Evolutionary conservation across 805 yeast species (phyloP).

Genomic region (Teunomyces pallodes): DNA sequence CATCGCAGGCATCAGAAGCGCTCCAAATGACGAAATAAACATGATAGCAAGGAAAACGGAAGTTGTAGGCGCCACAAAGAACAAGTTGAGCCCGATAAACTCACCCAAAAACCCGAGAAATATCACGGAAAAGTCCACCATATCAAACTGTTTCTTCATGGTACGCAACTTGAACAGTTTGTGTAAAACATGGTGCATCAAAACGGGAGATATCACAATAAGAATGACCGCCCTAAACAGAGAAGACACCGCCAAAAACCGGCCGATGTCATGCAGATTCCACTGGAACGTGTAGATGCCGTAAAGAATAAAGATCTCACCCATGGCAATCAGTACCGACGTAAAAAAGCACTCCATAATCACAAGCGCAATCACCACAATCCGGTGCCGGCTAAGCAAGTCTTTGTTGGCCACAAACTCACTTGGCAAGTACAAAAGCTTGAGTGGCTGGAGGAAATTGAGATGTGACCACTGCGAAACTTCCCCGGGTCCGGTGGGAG

Average conservation of each 20-base stretch:
- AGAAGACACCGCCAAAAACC: conserved; percentile 52
- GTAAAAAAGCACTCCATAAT: conserved; percentile 40
- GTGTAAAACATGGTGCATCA: conserved; percentile 37
- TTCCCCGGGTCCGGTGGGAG: too few species aligned
- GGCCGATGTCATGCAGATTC: conserved; percentile 54
- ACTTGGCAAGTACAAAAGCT: conserved; percentile 51
- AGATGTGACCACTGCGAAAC: conserved; percentile 1
- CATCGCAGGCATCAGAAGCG: conserved; percentile 54
- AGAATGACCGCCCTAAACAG: conserved; percentile 48
- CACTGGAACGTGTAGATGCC: conserved; percentile 54
- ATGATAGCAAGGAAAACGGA: conserved; percentile 28
- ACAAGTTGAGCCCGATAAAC: conserved; percentile 31
- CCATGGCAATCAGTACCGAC: conserved; percentile 39
- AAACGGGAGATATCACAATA: conserved; percentile 50
- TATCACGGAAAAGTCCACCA: conserved; percentile 44
- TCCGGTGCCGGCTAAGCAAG: conserved; percentile 18
- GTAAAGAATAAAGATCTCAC: conserved; percentile 47
- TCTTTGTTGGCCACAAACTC: conserved; percentile 13
- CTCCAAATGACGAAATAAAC: conserved; percentile 45
- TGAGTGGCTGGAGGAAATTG: conserved; percentile 46
- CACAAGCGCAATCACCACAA: conserved; percentile 48
- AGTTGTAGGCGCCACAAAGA: conserved; percentile 30
- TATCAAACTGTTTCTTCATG: conserved; percentile 47
- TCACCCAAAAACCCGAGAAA: conserved; percentile 39
- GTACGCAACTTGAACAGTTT: conserved; percentile 26